These are phyloP conservation scores for Chrysoporthe puriensis DNA, from an alignment of 2,329 filamentous ascomycete genomes.

Conservation along the genomic window DNA sequence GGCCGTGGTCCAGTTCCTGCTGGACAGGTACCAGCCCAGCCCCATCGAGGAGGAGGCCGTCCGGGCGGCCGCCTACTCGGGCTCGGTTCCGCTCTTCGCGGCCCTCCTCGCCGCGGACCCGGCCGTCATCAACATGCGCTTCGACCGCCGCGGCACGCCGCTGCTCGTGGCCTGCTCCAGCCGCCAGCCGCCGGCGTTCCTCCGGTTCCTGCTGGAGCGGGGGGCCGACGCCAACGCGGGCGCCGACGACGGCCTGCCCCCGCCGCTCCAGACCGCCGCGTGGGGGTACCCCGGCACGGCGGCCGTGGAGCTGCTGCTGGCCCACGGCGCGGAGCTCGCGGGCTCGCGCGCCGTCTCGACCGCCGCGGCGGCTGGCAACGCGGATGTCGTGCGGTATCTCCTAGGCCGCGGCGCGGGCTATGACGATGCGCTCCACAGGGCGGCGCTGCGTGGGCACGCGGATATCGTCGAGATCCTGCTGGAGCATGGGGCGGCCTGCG, in stretches of 20 bases:
- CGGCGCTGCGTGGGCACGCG: no score
- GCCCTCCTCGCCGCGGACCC: neutral
- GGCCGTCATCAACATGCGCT: neutral
- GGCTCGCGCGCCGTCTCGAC: no score
- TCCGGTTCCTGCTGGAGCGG: neutral
- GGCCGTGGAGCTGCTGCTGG: neutral
- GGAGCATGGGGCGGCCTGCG: no score
- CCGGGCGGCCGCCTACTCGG: neutral
- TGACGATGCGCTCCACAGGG: no score
- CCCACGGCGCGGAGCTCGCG: neutral
- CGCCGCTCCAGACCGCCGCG: neutral
- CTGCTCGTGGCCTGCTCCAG: neutral
- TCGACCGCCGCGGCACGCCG: neutral
- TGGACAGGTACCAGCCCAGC: no score
- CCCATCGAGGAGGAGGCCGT: neutral
- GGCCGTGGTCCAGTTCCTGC: no score
- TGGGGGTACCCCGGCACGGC: neutral
- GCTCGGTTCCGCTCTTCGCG: neutral
- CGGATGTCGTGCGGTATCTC: no score
- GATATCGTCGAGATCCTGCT: no score
- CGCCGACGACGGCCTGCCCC: neutral
- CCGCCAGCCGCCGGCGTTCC: neutral
- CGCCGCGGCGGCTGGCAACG: no score
- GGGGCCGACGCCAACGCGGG: neutral
- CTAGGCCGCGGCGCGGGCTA: no score